These are phyloP conservation scores for Tubosaeta sp. DNA, from an alignment of 768 basidiomycete genomes.

Conservation along the genomic window DNA sequence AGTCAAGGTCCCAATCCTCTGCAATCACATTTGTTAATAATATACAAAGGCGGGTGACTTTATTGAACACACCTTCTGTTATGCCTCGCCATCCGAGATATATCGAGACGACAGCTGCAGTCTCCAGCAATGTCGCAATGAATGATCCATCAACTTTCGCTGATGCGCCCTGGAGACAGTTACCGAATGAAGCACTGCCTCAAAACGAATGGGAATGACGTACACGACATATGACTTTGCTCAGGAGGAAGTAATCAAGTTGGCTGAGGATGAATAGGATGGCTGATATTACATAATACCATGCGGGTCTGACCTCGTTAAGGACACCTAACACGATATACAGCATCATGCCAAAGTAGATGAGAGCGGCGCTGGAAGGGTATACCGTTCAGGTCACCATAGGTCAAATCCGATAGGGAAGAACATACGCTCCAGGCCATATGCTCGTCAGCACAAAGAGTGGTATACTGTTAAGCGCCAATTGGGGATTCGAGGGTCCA, in stretches of 20 bases:
- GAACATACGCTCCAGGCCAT: slow-evolving; percentile 71
- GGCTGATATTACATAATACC: slow-evolving; percentile 72
- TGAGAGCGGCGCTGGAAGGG: slow-evolving; percentile 50
- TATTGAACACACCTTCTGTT: slow-evolving; percentile 63
- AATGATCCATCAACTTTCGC: slow-evolving; percentile 82
- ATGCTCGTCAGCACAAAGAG: slow-evolving; percentile 79
- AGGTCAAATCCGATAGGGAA: neutral
- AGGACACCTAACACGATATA: slow-evolving; percentile 76
- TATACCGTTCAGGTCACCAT: slow-evolving; percentile 1
- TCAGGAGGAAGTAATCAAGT: slow-evolving; percentile 79
- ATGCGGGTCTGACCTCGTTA: slow-evolving; percentile 74
- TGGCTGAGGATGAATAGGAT: slow-evolving; percentile 76
- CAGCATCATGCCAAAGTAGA: slow-evolving; percentile 73
- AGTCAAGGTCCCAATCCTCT: slow-evolving; percentile 53
- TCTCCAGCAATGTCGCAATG: slow-evolving; percentile 80
- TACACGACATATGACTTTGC: slow-evolving; percentile 68
- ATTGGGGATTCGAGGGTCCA: slow-evolving; percentile 54
- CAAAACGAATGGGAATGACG: slow-evolving; percentile 23
- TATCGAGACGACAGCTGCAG: slow-evolving; percentile 60
- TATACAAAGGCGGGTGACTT: neutral
- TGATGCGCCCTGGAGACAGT: slow-evolving; percentile 48
- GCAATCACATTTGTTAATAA: slow-evolving; percentile 5
- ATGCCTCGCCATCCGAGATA: slow-evolving; percentile 85
- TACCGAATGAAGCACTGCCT: slow-evolving; percentile 7
- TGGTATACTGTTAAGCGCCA: slow-evolving; percentile 57